Evolutionary conservation across 495 filamentous ascomycete genomes (phyloP), one percentile per base, ranked within the genome.

Genomic region (Diplogelasinospora grovesii): DNA sequence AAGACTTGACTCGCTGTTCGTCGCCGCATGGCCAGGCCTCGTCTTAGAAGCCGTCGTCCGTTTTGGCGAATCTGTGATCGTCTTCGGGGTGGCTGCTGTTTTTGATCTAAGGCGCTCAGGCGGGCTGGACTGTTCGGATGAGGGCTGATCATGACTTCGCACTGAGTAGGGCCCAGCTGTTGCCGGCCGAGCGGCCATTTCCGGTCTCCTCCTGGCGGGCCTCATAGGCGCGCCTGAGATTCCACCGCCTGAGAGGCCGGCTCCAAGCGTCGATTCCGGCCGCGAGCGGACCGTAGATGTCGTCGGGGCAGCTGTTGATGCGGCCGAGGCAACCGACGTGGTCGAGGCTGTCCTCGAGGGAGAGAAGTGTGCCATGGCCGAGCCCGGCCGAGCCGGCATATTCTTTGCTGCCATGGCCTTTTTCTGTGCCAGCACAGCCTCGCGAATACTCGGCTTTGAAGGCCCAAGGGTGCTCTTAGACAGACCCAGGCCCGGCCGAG

Each of bases 341-440:
- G 46, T 61, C 18, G 73, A 69, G 10, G 66, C 71, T 3, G 65
- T 70, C 37, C 73, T 65, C 36, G 65, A 66, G 16, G 81, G 77
- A 9, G 81, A 75, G 31, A 82, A 73, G 28, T 69, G 66, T 14
- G 81, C 68, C 73, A 83, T 84, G 35, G 84, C 85, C 21, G 87
- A 90, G 39, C 74, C 82, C 4, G 86, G 83, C 11, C 86, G 77
- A 27, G 81, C 67, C 14, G 79, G 81, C 13, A 83, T 52, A 27
- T 71, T 73, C 56, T 72, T 82, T 19, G 72, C 61, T 39, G 73
- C 71, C 36, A 76, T 62, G 26, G 75, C 74, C 20, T 77, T 85
- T 64, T 88, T 89, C 45, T 88, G 82, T 4, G 86, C 87, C 39
- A 89, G 70, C 64, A 95, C 89, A 6, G 84, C 76, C 43, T 95